A percentile compares a stretch with the other conserved stretches of the same genome.
These are phyloP conservation scores for Puccinia hordei DNA, from an alignment of 1,284 basidiomycete genomes.

Conservation along the genomic window DNA sequence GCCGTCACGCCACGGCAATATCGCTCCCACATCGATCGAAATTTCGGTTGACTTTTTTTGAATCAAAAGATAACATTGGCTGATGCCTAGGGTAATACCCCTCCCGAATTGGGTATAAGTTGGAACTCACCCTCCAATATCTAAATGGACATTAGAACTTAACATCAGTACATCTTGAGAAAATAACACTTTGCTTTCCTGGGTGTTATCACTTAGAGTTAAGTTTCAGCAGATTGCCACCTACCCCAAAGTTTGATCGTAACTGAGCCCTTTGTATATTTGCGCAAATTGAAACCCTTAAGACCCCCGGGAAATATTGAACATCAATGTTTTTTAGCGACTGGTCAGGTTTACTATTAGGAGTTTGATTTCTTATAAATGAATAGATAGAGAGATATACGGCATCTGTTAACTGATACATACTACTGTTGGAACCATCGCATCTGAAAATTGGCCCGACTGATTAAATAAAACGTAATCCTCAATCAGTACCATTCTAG, in stretches of 20 bases:
- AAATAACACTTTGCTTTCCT: background rate
- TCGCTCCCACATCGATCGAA: slow-evolving; percentile 81
- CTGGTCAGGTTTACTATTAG: background rate
- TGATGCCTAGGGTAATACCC: background rate
- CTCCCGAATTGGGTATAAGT: background rate
- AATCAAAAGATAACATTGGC: background rate
- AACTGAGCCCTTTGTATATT: slow-evolving; percentile 57
- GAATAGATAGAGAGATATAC: background rate
- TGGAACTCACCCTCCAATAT: slow-evolving; percentile 52
- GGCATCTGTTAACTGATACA: background rate
- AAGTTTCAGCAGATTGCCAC: background rate
- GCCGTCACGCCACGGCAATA: slow-evolving; percentile 94
- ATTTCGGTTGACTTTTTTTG: slow-evolving; percentile 82
- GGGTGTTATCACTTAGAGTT: background rate
- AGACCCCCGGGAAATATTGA: background rate
- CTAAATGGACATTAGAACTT: slow-evolving; percentile 20
- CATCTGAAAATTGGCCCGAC: slow-evolving; percentile 54
- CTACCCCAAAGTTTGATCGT: slow-evolving; percentile 56
- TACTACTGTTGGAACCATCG: slow-evolving; percentile 57
- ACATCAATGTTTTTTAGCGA: background rate
- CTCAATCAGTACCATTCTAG: background rate
- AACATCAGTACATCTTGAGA: background rate
- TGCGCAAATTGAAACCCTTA: slow-evolving; percentile 56
- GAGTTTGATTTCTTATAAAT: background rate
- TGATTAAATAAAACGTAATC: slow-evolving; percentile 9